Percentiles rank a stretch among this genome's conserved stretches.
Evolutionary conservation across 2,329 filamentous ascomycete species (phyloP).

Genomic region (Capronia americana): DNA sequence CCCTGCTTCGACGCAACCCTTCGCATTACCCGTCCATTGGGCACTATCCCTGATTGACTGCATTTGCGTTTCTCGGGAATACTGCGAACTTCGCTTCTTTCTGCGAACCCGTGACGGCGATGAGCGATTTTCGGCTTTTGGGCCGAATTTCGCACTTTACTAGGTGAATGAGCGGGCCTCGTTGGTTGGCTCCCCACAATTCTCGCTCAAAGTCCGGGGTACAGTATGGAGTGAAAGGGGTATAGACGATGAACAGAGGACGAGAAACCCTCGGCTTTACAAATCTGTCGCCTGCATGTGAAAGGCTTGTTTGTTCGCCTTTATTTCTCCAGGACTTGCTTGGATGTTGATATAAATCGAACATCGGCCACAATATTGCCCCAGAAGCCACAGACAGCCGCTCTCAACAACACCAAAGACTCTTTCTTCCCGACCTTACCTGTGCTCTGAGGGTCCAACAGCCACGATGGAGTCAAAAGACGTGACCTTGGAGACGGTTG

Average conservation of each 20-base stretch:
- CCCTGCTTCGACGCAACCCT: not conserved
- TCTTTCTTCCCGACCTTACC: not conserved
- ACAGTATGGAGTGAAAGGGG: not conserved
- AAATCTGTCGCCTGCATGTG: constrained; percentile 2
- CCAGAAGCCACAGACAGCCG: not conserved
- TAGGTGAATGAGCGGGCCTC: not conserved
- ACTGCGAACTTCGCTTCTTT: not conserved
- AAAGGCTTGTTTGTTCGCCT: not conserved
- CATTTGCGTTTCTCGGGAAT: not conserved
- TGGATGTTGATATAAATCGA: constrained; percentile 1
- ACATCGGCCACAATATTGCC: not conserved
- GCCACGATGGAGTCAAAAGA: constrained; percentile 17
- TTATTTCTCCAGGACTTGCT: not conserved
- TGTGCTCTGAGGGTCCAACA: not conserved
- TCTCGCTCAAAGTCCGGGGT: not conserved
- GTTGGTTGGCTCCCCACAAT: not conserved
- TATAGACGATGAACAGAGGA: not conserved
- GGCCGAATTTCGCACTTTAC: constrained; percentile 1
- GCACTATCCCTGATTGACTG: not conserved
- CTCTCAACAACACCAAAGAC: not conserved
- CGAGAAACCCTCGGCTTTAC: constrained; percentile 2
- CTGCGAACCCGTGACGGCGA: not conserved
- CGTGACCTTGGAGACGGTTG: constrained; percentile 12
- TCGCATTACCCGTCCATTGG: not conserved
- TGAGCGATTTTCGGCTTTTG: constrained; percentile 1